Evolutionary conservation across 2,329 filamentous ascomycete genomes (phyloP).

Genomic region (Podosphaera fusca): DNA sequence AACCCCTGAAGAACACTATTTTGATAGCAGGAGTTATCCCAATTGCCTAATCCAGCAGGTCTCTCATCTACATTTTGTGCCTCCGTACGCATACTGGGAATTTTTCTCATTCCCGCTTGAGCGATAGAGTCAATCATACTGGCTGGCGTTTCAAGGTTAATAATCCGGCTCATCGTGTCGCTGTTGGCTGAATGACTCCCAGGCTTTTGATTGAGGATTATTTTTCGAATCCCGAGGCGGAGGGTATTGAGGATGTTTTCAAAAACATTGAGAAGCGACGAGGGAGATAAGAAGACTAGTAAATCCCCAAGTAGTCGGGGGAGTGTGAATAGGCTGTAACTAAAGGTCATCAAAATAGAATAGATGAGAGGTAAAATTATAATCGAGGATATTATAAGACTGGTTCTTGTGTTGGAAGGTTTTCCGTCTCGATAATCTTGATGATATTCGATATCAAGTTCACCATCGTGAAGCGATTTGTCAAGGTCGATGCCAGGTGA

Average conservation of each 20-base stretch:
- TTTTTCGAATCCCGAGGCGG: conserved; percentile 28
- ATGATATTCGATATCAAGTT: conserved; percentile 10
- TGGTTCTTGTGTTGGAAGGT: conserved; percentile 3
- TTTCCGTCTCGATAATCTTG: conserved; percentile 13
- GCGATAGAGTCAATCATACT: conserved; percentile 33
- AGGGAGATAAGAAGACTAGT: conserved; percentile 32
- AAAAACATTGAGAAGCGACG: conserved; percentile 30
- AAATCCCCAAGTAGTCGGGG: conserved; percentile 34
- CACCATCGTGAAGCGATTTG: conserved; percentile 29
- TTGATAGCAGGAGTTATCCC: conserved; percentile 92
- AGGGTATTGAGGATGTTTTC: conserved; percentile 19
- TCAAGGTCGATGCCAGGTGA: conserved; percentile 48
- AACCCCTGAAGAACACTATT: conserved; percentile 83
- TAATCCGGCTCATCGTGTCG: conserved; percentile 36
- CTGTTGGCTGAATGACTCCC: conserved; percentile 35
- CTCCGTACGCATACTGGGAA: conserved; percentile 21
- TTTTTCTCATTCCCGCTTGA: conserved; percentile 31
- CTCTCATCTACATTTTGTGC: conserved; percentile 20
- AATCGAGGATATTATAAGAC: conserved; percentile 9
- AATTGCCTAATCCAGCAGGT: conserved; percentile 60
- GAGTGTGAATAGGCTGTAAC: conserved; percentile 19
- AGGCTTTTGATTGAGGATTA: conserved; percentile 16
- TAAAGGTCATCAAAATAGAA: conserved; percentile 11
- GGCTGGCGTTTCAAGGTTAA: conserved; percentile 31
- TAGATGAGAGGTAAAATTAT: conserved; percentile 13